phyloP scores from a whole-genome alignment of 1,284 basidiomycete genomes.

The Papiliotrema nemorosa region DNA sequence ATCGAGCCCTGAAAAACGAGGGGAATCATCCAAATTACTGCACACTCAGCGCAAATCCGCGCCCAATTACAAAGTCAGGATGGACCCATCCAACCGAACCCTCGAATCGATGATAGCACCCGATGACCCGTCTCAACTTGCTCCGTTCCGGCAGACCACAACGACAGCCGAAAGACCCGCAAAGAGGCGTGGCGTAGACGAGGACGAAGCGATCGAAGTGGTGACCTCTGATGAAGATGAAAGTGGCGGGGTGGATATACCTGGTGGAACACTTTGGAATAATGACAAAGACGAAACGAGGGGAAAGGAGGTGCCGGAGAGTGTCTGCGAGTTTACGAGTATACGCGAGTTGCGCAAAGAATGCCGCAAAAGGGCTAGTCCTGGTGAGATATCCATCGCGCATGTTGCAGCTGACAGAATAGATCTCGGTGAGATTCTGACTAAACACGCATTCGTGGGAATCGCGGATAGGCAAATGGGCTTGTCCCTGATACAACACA shows the following conservation, averaged over 20 bases:
- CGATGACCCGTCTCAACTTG: constrained; percentile 32
- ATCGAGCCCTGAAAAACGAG: constrained; percentile 21
- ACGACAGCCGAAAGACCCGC: constrained; percentile 15
- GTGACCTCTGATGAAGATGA: constrained; percentile 24
- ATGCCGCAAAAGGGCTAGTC: constrained; percentile 62
- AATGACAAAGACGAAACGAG: constrained; percentile 7
- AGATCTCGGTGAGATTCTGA: constrained; percentile 80
- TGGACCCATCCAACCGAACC: constrained; percentile 80
- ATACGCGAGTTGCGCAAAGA: constrained; percentile 64
- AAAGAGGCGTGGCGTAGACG: constrained; percentile 30
- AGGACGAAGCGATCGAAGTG: constrained; percentile 24
- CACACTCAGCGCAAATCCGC: constrained; percentile 40
- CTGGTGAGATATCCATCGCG: constrained; percentile 55
- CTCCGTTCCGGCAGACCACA: constrained; percentile 13
- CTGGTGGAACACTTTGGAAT: constrained; percentile 14
- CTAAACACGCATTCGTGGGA: constrained; percentile 88
- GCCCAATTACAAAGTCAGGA: constrained; percentile 89
- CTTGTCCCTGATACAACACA: constrained; percentile 80
- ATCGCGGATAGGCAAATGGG: constrained; percentile 75
- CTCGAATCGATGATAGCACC: constrained; percentile 83
- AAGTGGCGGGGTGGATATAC: constrained; percentile 8
- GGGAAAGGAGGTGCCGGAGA: constrained; percentile 64
- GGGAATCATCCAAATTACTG: constrained; percentile 4
- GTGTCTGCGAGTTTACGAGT: constrained; percentile 75
- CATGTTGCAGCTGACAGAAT: background rate